A percentile compares a stretch with the other conserved stretches of the same genome.
phyloP scores from a whole-genome alignment of 1,284 basidiomycete genomes.

The Wolfiporia cocos region DNA sequence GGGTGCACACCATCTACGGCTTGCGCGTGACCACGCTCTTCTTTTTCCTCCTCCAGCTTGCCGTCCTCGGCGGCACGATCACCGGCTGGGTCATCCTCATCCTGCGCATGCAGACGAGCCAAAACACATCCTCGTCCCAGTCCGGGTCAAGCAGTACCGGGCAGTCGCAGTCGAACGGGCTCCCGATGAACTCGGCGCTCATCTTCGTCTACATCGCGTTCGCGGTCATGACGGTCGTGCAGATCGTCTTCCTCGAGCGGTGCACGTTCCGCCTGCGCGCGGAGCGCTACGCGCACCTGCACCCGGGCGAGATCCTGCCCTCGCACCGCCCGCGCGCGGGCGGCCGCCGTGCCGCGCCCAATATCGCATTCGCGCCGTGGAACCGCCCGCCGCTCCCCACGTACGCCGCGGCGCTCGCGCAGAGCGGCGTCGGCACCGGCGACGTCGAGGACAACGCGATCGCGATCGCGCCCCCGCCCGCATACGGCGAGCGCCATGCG shows the following conservation, averaged over 20 bases:
- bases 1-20: conserved; percentile 35
- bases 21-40: conserved; percentile 41
- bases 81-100: conserved; percentile 48
- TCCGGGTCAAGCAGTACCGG: conserved; percentile 8
- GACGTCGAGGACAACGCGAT: conserved; percentile 68
- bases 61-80: conserved; percentile 42
- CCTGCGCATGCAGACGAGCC: conserved; percentile 15
- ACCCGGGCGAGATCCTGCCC: conserved; percentile 53
- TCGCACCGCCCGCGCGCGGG: conserved; percentile 23
- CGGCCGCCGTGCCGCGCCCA: conserved; percentile 16
- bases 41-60: conserved; percentile 36
- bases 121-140: conserved; percentile 4
- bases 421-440: conserved; percentile 63
- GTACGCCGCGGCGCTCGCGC: conserved; percentile 62
- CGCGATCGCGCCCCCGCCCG: conserved; percentile 61
- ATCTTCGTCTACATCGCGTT: conserved; percentile 60
- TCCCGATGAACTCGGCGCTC: conserved; percentile 23
- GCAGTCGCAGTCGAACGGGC: conserved; percentile 1
- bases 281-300: conserved; percentile 51
- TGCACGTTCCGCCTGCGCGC: conserved; percentile 55
- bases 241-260: conserved; percentile 61
- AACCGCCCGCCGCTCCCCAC: conserved; percentile 63
- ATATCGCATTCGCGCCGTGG: conserved; percentile 59
- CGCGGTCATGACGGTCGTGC: conserved; percentile 37
- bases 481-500: conserved; percentile 66